Conservation (phyloP, 768 basidiomycete species). For the Psilocybe cubensis region DNA sequence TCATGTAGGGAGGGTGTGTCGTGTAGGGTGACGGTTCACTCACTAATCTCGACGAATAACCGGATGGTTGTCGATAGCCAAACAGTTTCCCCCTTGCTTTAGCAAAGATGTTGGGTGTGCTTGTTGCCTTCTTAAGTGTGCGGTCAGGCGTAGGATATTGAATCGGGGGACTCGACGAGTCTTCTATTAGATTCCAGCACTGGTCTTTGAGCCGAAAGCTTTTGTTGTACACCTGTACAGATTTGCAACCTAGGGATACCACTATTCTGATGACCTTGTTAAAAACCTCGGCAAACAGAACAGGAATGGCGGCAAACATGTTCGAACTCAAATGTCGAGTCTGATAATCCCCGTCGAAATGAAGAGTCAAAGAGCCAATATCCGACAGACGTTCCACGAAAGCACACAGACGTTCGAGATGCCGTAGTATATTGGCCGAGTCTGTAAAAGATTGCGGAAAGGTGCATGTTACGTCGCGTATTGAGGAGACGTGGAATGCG, state of each 20-base stretch:
- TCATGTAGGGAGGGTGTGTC: neutral
- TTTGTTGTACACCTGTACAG: constrained; percentile 4
- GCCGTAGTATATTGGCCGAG: neutral
- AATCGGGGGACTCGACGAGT: neutral
- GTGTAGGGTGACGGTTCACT: neutral
- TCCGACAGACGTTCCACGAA: neutral
- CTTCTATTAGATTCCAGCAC: neutral
- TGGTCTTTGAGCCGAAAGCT: constrained; percentile 3
- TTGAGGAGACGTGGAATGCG: neutral
- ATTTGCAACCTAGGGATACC: neutral
- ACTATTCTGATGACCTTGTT: neutral
- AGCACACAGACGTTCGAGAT: neutral
- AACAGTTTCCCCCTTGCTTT: neutral
- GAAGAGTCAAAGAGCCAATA: neutral
- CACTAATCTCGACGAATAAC: neutral
- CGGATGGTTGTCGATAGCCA: neutral
- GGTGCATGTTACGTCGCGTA: constrained; percentile 1
- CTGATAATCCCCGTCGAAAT: constrained; percentile 7
- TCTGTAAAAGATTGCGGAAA: constrained; percentile 11
- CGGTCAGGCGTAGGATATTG: neutral
- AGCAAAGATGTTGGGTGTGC: neutral
- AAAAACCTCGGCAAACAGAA: constrained; percentile 3
- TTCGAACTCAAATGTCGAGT: constrained; percentile 1
- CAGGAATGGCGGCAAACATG: neutral
- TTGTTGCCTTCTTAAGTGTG: neutral